Evolutionary conservation across 2,329 filamentous ascomycete genomes (phyloP), one percentile per base, ranked within the genome.

Genomic region (Microsporum canis): DNA sequence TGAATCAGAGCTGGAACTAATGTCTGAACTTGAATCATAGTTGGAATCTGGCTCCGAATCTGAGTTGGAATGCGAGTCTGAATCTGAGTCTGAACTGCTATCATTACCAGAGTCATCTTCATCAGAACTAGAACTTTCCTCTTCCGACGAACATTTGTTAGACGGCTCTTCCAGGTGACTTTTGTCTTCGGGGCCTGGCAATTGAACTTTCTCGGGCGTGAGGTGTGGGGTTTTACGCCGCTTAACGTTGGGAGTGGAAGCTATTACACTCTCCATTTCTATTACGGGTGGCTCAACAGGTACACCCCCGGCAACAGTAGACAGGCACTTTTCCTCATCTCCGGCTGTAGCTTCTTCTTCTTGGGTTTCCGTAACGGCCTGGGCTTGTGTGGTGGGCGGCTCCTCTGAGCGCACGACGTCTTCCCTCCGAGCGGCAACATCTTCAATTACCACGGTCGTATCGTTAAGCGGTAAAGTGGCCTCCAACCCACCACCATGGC

Each of bases 121-220:
- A 33, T 65, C 63, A 17, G 66, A 63, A 14, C 58, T 61, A 41
- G 62, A 60, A 2, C 59, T 63, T 27, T 59, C 63, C 29, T 66
- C 64, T 58, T 58, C 64, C 41, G 64, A 64, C 23, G 59, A 59
- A 34, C 60, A 57, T 34, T 64, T 58, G 23, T 31, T 55, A 7
- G 51, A 55, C n/a, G 51, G 17, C 31, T 55, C 51, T 17, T 55
- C 51, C 1, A n/a, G 17, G 3, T 34, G 51, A 29, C 7, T 34
- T 17, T 29, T 34, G n/a, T 36, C 51, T 34, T 70, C 64, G 51
- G 75, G 75, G 43, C 69, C 12, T 14, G 14, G 51, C n/a, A 36
- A 12, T 12, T 5, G 31, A 36, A 7, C 17, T 36, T 23, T 4
- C 31, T 55, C 31, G 4, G 14, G 23, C 3, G 29, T 14, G 33